Percentiles rank a stretch among this genome's conserved stretches.
phyloP scores from a whole-genome alignment of 768 basidiomycete genomes.

The Leucosporidium yakuticum region DNA sequence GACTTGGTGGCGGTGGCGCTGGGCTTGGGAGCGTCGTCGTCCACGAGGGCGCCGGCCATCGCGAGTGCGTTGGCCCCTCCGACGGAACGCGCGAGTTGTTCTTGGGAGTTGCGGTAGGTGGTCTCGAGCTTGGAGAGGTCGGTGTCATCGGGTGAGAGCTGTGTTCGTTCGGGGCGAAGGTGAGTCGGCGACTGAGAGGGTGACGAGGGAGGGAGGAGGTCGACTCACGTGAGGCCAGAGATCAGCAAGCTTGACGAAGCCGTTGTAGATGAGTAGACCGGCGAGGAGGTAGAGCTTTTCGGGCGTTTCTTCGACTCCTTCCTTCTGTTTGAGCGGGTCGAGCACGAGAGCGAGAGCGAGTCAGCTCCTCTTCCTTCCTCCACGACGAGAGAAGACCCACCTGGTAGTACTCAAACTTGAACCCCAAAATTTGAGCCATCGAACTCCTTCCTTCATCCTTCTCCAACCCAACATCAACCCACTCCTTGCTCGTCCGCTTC shows the following conservation, averaged over 20 bases:
- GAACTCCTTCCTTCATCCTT: constrained; percentile 35
- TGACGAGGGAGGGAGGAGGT: constrained; percentile 9
- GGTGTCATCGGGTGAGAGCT: constrained; percentile 66
- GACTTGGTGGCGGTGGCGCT: background rate
- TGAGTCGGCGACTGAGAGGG: background rate
- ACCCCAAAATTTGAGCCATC: constrained; percentile 84
- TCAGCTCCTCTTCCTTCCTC: background rate
- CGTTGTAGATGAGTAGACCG: constrained; percentile 82
- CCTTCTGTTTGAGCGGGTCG: constrained; percentile 45
- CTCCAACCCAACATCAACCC: constrained; percentile 37
- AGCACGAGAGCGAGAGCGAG: too few species aligned
- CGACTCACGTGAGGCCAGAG: constrained; percentile 78
- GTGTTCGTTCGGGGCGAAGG: background rate
- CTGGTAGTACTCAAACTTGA: constrained; percentile 90
- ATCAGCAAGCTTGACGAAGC: constrained; percentile 78
- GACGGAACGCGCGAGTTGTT: constrained; percentile 56
- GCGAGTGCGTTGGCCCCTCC: constrained; percentile 59
- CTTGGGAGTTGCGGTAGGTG: constrained; percentile 60
- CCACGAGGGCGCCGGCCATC: constrained; percentile 70
- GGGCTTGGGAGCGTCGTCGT: constrained; percentile 42
- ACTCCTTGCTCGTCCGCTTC: constrained; percentile 30
- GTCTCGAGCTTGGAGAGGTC: constrained; percentile 65
- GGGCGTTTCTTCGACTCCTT: constrained; percentile 61
- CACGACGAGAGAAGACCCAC: constrained; percentile 47
- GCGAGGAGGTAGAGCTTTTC: constrained; percentile 71